Percentiles rank a stretch among this genome's conserved stretches.
Conservation (phyloP, 2,329 filamentous ascomycete genomes). For the Colletotrichum musicola region DNA sequence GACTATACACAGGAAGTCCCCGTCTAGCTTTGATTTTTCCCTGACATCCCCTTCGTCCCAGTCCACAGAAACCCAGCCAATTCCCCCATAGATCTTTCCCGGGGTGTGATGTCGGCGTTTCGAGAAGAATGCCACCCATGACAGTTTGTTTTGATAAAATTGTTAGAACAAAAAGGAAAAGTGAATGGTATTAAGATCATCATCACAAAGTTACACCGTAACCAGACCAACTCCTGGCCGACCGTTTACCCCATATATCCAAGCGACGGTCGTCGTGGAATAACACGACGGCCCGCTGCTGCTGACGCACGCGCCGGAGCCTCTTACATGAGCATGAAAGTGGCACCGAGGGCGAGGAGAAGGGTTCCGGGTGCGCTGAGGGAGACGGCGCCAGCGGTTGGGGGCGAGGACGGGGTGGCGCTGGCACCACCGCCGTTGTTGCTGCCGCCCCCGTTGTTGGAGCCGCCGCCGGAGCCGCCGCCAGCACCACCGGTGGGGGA, state of each 20-base stretch:
- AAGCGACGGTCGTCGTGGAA: neutral
- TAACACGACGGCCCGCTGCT: neutral
- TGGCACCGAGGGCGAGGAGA: conserved; percentile 57
- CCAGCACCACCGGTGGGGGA: conserved; percentile 42
- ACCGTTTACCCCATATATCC: neutral
- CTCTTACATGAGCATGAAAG: conserved; percentile 56
- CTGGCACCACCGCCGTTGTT: conserved; percentile 26
- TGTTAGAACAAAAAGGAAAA: conserved; percentile 21
- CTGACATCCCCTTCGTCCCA: neutral
- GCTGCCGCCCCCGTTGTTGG: conserved; percentile 29
- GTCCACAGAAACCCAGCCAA: neutral
- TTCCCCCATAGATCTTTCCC: neutral
- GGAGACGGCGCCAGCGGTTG: conserved; percentile 45
- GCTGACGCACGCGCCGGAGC: neutral
- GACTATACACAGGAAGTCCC: conserved; percentile 19
- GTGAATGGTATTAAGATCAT: conserved; percentile 39
- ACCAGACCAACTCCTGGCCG: conserved; percentile 24
- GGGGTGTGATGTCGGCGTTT: neutral
- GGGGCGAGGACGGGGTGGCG: conserved; percentile 17
- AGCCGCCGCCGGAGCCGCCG: conserved; percentile 29
- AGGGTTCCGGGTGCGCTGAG: conserved; percentile 56
- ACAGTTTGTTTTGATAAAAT: neutral
- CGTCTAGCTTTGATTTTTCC: conserved; percentile 22
- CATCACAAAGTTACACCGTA: conserved; percentile 31
- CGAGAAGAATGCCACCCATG: conserved; percentile 9